Conservation (phyloP, 805 yeast genomes). For the Spathaspora gorwiae region DNA sequence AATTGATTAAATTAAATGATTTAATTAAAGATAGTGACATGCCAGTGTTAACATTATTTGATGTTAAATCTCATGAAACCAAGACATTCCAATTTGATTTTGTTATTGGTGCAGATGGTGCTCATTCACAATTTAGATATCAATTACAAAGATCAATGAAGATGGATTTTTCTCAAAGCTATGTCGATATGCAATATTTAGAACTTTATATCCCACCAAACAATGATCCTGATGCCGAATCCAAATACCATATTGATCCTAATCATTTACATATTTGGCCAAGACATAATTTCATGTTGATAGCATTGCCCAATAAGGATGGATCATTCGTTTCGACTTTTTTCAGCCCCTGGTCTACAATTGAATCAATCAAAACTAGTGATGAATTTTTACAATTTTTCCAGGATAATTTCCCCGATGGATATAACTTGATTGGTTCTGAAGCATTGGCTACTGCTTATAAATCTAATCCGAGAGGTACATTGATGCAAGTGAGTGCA, state of each 20-base stretch:
- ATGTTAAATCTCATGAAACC: conserved; percentile 12
- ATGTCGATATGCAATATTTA: conserved; percentile 77
- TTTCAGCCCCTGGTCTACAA: conserved; percentile 72
- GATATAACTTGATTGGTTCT: conserved; percentile 60
- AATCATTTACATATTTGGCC: conserved; percentile 94
- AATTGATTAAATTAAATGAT: conserved; percentile 42
- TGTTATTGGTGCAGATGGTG: conserved; percentile 82
- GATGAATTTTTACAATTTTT: conserved; percentile 53
- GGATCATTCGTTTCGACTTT: conserved; percentile 88
- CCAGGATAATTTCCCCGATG: conserved; percentile 64
- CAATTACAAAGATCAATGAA: conserved; percentile 63
- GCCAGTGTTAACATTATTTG: conserved; percentile 22
- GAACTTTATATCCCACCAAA: conserved; percentile 73
- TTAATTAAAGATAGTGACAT: conserved; percentile 9
- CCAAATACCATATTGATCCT: conserved; percentile 54
- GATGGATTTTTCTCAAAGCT: conserved; percentile 70
- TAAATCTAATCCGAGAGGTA: conserved; percentile 63
- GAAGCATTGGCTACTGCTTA: conserved; percentile 48
- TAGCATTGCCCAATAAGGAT: conserved; percentile 80
- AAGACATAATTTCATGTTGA: conserved; percentile 76
- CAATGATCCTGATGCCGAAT: conserved; percentile 16
- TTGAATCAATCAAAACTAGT: conserved; percentile 47
- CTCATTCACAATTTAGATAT: conserved; percentile 67
- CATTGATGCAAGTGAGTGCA: conserved; percentile 70
- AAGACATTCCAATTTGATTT: conserved; percentile 43